A percentile compares a stretch with the other conserved stretches of the same genome.
Conservation (phyloP, 805 yeast genomes). For the Metschnikowia hibisci region DNA sequence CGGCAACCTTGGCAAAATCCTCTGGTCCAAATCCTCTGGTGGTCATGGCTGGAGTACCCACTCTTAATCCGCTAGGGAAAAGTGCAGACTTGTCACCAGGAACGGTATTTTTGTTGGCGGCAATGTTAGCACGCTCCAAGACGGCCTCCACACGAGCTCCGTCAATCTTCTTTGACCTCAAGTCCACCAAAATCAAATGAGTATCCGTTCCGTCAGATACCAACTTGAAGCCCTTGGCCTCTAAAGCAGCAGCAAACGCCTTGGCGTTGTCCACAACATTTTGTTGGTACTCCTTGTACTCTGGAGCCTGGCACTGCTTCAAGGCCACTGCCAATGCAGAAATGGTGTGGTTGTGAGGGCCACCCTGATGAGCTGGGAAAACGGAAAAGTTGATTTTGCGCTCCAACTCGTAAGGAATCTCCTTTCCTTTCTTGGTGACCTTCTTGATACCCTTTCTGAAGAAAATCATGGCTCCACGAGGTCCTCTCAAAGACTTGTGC, state of each 20-base stretch:
- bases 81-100: constrained; percentile 96
- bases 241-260: constrained; percentile 67
- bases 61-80: constrained; percentile 93
- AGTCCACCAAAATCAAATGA: constrained; percentile 81
- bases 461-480: constrained; percentile 98
- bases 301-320: constrained; percentile 87
- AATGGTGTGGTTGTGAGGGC: constrained; percentile 98
- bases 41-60: constrained; percentile 98
- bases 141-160: constrained; percentile 95
- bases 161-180: constrained; percentile 76
- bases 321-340: constrained; percentile 94
- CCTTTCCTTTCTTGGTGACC: constrained; percentile 80
- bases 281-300: constrained; percentile 80
- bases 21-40: constrained; percentile 82
- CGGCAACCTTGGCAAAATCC: constrained; percentile 79
- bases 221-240: constrained; percentile 61
- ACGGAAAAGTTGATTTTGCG: constrained; percentile 91
- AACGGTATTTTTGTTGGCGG: constrained; percentile 92
- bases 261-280: constrained; percentile 79
- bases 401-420: constrained; percentile 81
- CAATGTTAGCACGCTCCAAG: constrained; percentile 85
- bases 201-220: constrained; percentile 95
- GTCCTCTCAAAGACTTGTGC: constrained; percentile 96
- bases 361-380: constrained; percentile 99
- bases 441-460: constrained; percentile 91